Evolutionary conservation across 345 rosid genomes (phyloP).

Genomic region (Gossypium australe): DNA sequence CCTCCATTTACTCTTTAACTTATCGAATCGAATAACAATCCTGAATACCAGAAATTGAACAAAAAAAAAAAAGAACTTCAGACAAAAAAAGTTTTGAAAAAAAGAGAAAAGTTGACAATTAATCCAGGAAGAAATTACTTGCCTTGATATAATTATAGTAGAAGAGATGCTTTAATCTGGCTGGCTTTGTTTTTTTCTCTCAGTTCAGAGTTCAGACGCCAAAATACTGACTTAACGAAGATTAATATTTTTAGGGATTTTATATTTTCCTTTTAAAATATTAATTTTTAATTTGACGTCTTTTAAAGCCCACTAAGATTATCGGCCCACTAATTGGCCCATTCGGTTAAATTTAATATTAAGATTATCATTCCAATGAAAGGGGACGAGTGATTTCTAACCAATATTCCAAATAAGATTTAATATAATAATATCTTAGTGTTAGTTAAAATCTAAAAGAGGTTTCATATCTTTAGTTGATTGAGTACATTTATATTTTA

Average conservation of each 20-base stretch:
- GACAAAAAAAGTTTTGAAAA: background rate
- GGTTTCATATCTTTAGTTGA: too few relatives aligned
- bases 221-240: background rate
- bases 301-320: background rate
- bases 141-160: background rate
- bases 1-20: slow-evolving; percentile 26
- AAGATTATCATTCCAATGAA: too few relatives aligned
- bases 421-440: too few relatives aligned
- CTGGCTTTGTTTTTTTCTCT: background rate
- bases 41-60: background rate
- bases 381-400: too few relatives aligned
- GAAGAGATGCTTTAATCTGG: background rate
- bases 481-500: too few relatives aligned
- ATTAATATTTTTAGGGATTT: background rate
- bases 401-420: too few relatives aligned
- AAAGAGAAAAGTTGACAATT: background rate
- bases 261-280: background rate
- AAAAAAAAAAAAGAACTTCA: background rate
- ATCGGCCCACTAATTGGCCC: background rate
- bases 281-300: background rate
- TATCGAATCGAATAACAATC: slow-evolving; percentile 8
- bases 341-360: background rate
- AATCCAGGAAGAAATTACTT: background rate
- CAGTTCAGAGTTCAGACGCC: slow-evolving; percentile 2
- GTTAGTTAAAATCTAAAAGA: too few relatives aligned